Evolutionary conservation across 202 grass and related monocot genomes (phyloP).

Genomic region (Schoenoplectus triqueter): DNA sequence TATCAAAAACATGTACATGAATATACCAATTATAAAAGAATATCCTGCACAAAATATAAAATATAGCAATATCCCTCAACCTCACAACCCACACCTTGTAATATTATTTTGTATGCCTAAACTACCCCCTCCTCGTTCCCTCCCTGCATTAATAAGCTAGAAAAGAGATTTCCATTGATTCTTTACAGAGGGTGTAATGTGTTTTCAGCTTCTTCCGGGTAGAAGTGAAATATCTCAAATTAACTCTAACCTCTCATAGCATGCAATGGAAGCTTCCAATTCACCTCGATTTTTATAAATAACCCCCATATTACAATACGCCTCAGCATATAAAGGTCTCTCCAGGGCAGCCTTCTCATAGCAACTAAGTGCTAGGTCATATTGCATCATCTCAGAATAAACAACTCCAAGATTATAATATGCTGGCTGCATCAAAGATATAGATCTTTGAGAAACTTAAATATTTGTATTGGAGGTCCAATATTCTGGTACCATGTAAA

Average conservation of each 20-base stretch:
- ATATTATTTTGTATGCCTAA: neutral
- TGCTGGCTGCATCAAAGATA: conserved; percentile 66
- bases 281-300: conserved; percentile 99
- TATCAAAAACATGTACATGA: neutral
- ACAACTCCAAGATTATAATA: conserved; percentile 99
- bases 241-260: conserved; percentile 81
- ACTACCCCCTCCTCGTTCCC: neutral
- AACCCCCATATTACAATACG: conserved; percentile 99
- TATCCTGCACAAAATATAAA: conserved; percentile 9
- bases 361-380: conserved; percentile 91
- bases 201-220: conserved; percentile 1
- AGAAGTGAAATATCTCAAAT: conserved; percentile 16
- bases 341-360: conserved; percentile 96
- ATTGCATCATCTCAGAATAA: conserved; percentile 98
- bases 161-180: neutral
- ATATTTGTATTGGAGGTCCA: conserved; percentile 33
- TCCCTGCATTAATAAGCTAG: neutral
- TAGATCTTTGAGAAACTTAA: conserved; percentile 34
- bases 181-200: neutral
- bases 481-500: conserved; percentile 12
- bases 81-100: neutral
- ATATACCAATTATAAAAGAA: neutral
- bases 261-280: conserved; percentile 90
- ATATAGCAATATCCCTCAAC: conserved; percentile 1
- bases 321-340: conserved; percentile 92